A percentile compares a stretch with the other conserved stretches of the same genome.
These are phyloP conservation scores for Lagerstroemia speciosa DNA, from an alignment of 345 rosid species.

Conservation along the genomic window DNA sequence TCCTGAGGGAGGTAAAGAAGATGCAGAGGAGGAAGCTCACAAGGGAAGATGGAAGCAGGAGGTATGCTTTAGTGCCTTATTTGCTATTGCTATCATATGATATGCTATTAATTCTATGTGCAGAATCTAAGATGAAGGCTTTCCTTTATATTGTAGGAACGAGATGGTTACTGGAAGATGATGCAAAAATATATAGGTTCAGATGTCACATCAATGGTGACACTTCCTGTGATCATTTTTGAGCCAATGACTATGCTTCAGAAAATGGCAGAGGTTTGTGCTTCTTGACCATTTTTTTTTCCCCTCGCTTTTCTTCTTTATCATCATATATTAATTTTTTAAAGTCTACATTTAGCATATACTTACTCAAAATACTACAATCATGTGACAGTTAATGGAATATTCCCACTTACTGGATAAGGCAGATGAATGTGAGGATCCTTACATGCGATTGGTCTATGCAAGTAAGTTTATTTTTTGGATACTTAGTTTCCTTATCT, in stretches of 20 bases:
- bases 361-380: constrained; percentile 4
- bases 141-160: constrained; percentile 35
- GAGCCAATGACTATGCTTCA: constrained; percentile 96
- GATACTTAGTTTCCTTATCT: constrained; percentile 7
- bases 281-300: background rate
- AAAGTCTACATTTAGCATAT: background rate
- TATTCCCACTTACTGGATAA: constrained; percentile 67
- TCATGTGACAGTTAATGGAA: constrained; percentile 67
- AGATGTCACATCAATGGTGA: constrained; percentile 92
- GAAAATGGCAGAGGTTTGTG: constrained; percentile 85
- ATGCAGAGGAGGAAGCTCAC: constrained; percentile 86
- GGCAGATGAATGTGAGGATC: constrained; percentile 92
- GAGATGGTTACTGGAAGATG: constrained; percentile 91
- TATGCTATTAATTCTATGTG: no score
- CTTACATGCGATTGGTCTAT: constrained; percentile 72
- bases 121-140: background rate
- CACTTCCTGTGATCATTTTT: constrained; percentile 88
- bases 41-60: constrained; percentile 91
- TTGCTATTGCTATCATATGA: background rate
- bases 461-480: constrained; percentile 40
- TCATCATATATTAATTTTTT: background rate
- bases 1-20: constrained; percentile 94
- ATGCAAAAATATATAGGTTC: constrained; percentile 88
- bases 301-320: background rate
- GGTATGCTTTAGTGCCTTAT: constrained; percentile 21